These are phyloP conservation scores for Rutstroemia sp. DNA, from an alignment of 2,329 filamentous ascomycete genomes.

Conservation along the genomic window DNA sequence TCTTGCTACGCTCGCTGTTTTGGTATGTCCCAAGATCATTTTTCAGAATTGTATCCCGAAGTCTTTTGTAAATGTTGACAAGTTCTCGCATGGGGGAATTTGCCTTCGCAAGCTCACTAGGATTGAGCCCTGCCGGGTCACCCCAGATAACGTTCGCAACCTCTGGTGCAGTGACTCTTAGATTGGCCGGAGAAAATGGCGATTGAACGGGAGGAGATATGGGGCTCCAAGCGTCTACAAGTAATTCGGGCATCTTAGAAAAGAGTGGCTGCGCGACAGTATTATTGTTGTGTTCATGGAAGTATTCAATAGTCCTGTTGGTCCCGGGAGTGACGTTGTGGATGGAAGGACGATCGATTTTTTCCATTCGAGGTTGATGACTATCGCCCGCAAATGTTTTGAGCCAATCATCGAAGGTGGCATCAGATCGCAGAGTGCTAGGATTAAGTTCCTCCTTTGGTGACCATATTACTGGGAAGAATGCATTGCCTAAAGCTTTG, in stretches of 20 bases:
- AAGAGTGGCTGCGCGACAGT: slow-evolving; percentile 18
- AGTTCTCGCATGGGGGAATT: slow-evolving; percentile 43
- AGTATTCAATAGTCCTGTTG: slow-evolving; percentile 16
- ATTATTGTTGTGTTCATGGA: slow-evolving; percentile 22
- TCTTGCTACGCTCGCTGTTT: slow-evolving; percentile 17
- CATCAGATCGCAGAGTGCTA: slow-evolving; percentile 55
- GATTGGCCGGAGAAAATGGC: slow-evolving; percentile 8
- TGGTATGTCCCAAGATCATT: slow-evolving; percentile 42
- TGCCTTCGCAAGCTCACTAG: slow-evolving; percentile 34
- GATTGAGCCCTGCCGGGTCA: slow-evolving; percentile 31
- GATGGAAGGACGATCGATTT: slow-evolving; percentile 11
- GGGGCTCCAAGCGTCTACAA: slow-evolving; percentile 25
- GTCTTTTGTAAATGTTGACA: slow-evolving; percentile 51
- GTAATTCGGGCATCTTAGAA: slow-evolving; percentile 23
- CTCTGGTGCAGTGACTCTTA: slow-evolving; percentile 23
- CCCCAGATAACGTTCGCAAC: slow-evolving; percentile 20
- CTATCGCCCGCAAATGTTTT: slow-evolving; percentile 9
- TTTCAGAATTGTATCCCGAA: slow-evolving; percentile 49
- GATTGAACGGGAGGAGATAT: slow-evolving; percentile 18
- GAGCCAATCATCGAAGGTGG: slow-evolving; percentile 47
- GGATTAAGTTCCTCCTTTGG: slow-evolving; percentile 80
- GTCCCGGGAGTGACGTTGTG: slow-evolving; percentile 7
- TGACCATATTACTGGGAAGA: slow-evolving; percentile 93
- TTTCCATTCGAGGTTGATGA: slow-evolving; percentile 8
- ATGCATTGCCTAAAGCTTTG: slow-evolving; percentile 92